Evolutionary conservation across 1,139 yeast species (phyloP).

Genomic region (Suhomyces ambrosiae): DNA sequence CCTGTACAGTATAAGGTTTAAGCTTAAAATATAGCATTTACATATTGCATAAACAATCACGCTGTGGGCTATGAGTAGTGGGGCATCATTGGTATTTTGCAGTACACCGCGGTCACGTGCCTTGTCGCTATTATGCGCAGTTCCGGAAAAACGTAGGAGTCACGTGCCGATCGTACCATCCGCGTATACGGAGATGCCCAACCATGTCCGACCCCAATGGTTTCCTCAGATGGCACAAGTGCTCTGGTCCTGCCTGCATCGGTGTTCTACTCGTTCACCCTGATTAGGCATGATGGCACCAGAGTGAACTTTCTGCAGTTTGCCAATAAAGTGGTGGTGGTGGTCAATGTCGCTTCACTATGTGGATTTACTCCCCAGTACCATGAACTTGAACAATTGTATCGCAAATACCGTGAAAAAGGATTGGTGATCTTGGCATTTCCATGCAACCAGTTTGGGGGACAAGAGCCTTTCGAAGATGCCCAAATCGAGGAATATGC

Average conservation of each 20-base stretch:
- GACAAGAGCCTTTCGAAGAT: conserved; percentile 74
- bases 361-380: conserved; percentile 52
- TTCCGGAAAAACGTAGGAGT: too few relatives aligned
- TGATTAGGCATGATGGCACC: conserved; percentile 7
- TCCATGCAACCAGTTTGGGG: conserved; percentile 47
- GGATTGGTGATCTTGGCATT: conserved; percentile 43
- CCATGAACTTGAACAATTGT: conserved; percentile 34
- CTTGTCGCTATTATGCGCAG: too few relatives aligned
- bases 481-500: conserved; percentile 68
- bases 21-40: too few relatives aligned
- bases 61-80: too few relatives aligned
- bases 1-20: too few relatives aligned
- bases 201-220: conserved; percentile 1
- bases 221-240: not conserved
- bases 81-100: too few relatives aligned
- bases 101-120: too few relatives aligned
- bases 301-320: conserved; percentile 22
- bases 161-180: not conserved
- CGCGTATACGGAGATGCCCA: not conserved
- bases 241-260: not conserved
- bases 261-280: conserved; percentile 22
- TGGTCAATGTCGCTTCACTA: conserved; percentile 49
- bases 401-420: conserved; percentile 31
- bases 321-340: conserved; percentile 37
- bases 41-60: too few relatives aligned